Evolutionary conservation across 2,329 filamentous ascomycete genomes (phyloP).

Genomic region (Fulvia fulva): DNA sequence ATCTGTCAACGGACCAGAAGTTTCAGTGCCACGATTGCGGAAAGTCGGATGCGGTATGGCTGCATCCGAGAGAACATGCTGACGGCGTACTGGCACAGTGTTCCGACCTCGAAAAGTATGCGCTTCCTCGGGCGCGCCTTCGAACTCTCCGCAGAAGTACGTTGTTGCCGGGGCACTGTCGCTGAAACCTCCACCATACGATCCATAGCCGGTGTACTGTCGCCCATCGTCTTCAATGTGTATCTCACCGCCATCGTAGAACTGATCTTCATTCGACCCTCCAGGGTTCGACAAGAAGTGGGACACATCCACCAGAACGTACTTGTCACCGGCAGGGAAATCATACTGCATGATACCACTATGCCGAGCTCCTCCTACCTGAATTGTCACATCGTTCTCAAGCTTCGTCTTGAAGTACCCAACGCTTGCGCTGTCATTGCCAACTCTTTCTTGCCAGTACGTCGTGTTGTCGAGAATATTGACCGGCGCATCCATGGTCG

Average conservation of each 20-base stretch:
- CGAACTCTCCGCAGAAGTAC: constrained; percentile 60
- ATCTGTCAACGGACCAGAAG: constrained; percentile 36
- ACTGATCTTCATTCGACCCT: constrained; percentile 46
- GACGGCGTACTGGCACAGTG: constrained; percentile 23
- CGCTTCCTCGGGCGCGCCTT: constrained; percentile 37
- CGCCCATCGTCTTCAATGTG: constrained; percentile 44
- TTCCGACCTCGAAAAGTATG: constrained; percentile 33
- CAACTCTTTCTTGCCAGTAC: constrained; percentile 36
- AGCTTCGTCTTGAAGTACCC: constrained; percentile 60
- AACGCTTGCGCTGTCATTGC: constrained; percentile 46
- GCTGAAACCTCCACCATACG: constrained; percentile 64
- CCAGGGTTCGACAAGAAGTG: constrained; percentile 56
- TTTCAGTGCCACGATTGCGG: constrained; percentile 29
- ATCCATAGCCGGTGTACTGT: constrained; percentile 55
- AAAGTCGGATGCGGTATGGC: constrained; percentile 37
- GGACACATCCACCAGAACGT: constrained; percentile 60
- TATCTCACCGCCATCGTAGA: constrained; percentile 58
- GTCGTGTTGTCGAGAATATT: constrained; percentile 40
- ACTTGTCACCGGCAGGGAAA: constrained; percentile 48
- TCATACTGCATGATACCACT: constrained; percentile 60
- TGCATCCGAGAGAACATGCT: constrained; percentile 23
- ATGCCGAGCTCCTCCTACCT: constrained; percentile 55
- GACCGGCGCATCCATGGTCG: constrained; percentile 39
- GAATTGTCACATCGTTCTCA: constrained; percentile 53
- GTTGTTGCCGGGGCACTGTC: constrained; percentile 53